A percentile compares a stretch with the other conserved stretches of the same genome.
These are phyloP conservation scores for Sextonia rubra DNA, from an alignment of 164 flowering plant species.

Conservation along the genomic window DNA sequence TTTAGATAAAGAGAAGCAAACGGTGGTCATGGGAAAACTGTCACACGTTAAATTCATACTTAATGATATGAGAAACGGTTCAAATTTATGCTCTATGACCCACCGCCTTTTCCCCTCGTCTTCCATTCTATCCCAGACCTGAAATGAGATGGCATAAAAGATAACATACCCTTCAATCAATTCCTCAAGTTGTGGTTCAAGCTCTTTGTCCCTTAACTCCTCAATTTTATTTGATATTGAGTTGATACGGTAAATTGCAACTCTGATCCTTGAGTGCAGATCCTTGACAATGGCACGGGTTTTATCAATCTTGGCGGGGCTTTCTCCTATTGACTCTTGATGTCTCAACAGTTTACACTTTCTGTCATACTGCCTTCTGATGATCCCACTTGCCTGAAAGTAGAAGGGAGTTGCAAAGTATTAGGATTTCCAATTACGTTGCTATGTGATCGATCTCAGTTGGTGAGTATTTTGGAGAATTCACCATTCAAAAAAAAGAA, in stretches of 20 bases:
- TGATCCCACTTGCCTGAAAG: constrained; percentile 73
- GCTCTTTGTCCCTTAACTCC: constrained; percentile 85
- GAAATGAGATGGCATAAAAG: not conserved
- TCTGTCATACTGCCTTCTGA: constrained; percentile 66
- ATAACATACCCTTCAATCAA: constrained; percentile 75
- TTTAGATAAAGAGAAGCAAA: not conserved
- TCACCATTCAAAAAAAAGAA: no score
- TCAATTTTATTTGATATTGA: constrained; percentile 86
- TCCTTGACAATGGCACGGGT: constrained; percentile 89
- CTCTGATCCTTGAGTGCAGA: constrained; percentile 80
- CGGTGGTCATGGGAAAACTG: not conserved
- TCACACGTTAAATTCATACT: not conserved
- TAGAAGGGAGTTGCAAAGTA: not conserved
- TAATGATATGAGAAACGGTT: not conserved
- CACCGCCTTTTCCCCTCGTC: not conserved
- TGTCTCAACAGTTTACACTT: constrained; percentile 65
- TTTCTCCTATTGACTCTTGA: constrained; percentile 61
- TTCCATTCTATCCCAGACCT: not conserved
- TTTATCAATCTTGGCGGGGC: constrained; percentile 45
- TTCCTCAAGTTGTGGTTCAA: constrained; percentile 95
- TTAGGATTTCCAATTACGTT: not conserved
- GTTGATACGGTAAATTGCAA: constrained; percentile 81
- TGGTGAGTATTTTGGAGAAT: not conserved
- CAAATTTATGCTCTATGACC: not conserved
- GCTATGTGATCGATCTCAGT: not conserved